Conservation (phyloP, 495 filamentous ascomycete species). For the Daldinia concentrica region DNA sequence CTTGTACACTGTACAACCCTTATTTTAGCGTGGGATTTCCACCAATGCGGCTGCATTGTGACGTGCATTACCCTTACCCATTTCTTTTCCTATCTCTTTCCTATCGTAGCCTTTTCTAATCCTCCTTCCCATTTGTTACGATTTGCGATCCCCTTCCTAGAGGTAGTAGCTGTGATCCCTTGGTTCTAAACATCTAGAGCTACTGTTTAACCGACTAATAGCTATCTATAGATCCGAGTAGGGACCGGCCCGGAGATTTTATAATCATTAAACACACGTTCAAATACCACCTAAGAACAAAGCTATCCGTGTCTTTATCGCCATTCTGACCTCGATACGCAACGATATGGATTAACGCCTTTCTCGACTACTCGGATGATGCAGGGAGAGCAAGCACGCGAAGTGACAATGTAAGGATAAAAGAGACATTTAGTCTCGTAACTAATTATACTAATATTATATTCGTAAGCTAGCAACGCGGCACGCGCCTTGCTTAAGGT, state of each 20-base stretch:
- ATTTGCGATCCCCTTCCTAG: slow-evolving; percentile 20
- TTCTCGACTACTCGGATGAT: slow-evolving; percentile 37
- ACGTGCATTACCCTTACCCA: slow-evolving; percentile 37
- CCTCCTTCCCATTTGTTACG: slow-evolving; percentile 22
- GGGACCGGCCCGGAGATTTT: background rate
- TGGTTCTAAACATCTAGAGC: slow-evolving; percentile 16
- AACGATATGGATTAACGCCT: slow-evolving; percentile 34
- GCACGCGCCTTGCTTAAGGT: slow-evolving; percentile 39
- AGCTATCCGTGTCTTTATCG: slow-evolving; percentile 21
- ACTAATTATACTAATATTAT: slow-evolving; percentile 24
- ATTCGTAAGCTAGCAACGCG: slow-evolving; percentile 38
- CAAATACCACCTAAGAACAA: slow-evolving; percentile 12
- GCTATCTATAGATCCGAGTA: background rate
- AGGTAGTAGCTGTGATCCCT: slow-evolving; percentile 7
- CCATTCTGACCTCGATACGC: slow-evolving; percentile 2
- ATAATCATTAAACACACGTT: background rate
- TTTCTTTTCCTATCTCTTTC: slow-evolving; percentile 23
- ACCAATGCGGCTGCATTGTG: slow-evolving; percentile 43
- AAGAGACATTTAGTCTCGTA: slow-evolving; percentile 2
- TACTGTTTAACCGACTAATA: slow-evolving; percentile 6
- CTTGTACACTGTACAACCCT: slow-evolving; percentile 6
- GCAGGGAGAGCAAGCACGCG: slow-evolving; percentile 35
- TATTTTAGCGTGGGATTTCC: slow-evolving; percentile 24
- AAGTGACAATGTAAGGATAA: slow-evolving; percentile 37
- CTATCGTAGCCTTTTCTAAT: slow-evolving; percentile 10